Evolutionary conservation across 192 early-diverging fungal species (phyloP).

Genomic region (Backusella liffmaniae): DNA sequence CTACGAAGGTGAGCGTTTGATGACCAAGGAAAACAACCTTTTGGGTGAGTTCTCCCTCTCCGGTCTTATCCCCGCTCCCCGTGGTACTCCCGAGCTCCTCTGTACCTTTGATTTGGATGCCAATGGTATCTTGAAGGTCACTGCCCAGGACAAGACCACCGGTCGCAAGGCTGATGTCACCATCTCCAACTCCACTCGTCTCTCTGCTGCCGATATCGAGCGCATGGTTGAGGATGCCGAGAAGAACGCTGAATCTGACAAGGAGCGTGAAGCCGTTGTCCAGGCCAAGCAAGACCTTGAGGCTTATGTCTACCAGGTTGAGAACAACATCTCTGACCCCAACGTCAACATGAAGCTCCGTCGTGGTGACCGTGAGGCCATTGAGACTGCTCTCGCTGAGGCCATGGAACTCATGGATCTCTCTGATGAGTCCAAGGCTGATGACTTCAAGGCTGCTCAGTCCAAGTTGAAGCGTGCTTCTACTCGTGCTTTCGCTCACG

Average conservation of each 20-base stretch:
- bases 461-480: slow-evolving; percentile 70
- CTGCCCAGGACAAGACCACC: slow-evolving; percentile 88
- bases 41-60: slow-evolving; percentile 82
- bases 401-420: slow-evolving; percentile 74
- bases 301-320: slow-evolving; percentile 67
- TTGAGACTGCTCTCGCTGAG: slow-evolving; percentile 74
- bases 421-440: slow-evolving; percentile 56
- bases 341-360: slow-evolving; percentile 71
- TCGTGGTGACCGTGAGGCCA: slow-evolving; percentile 66
- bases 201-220: slow-evolving; percentile 89
- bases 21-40: slow-evolving; percentile 91
- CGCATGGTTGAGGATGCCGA: slow-evolving; percentile 92
- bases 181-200: slow-evolving; percentile 92
- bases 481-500: slow-evolving; percentile 62
- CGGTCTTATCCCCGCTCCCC: slow-evolving; percentile 78
- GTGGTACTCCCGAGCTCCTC: slow-evolving; percentile 76
- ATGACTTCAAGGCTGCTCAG: slow-evolving; percentile 62
- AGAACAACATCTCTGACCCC: slow-evolving; percentile 55
- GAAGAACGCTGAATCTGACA: slow-evolving; percentile 80
- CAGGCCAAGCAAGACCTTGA: slow-evolving; percentile 84
- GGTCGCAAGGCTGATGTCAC: slow-evolving; percentile 90
- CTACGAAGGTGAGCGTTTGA: slow-evolving; percentile 84
- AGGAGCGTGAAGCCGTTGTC: slow-evolving; percentile 70
- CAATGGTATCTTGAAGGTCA: slow-evolving; percentile 89
- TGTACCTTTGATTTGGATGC: slow-evolving; percentile 85